Base-by-base conservation (phyloP, 2,329 filamentous ascomycete species). In the Claviceps humidiphila region DNA sequence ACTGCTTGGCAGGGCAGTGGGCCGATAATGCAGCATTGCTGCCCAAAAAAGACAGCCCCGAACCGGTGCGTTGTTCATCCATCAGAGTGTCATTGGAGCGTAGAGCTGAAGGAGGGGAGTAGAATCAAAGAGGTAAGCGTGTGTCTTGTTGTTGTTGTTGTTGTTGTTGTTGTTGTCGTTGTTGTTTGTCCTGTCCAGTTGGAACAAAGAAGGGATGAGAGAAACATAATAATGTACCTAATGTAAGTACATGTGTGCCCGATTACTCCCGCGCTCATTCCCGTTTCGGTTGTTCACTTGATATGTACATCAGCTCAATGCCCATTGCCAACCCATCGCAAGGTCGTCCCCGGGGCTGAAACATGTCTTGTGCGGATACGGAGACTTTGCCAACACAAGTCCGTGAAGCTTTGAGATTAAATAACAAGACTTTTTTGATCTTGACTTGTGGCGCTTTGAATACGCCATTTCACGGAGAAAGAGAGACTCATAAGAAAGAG, bases 21-120 rank as follows among this genome's bases (percentile, higher is more conserved):
- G 50, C 47, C 53, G 34, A 47, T 13, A 17, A 7, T 38, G 40
- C 37, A 14, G 53, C 53, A 52, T 52, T 54, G 53, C 50, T 54
- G 53, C 53, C 53, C 47, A 54, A 51, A 39, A 46, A 11, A 17
- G 26, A 13, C 14, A 30, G n/a, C 41, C 17, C 8, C 17, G 14
- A 22, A 42, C 8, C 30, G 30, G 30, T 34, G 30, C 30, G 30
- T 34, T 34, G 30, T 34, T 34, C 30, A 11, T 34, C 9, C 30
- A 34, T 34, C 30, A 34, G 30, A 34, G 30, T 11, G 30, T 1
- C 17, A 24, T 45, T 37, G 47, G 20, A 49, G 20, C 20, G 42
- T 4, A 34, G 9, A 34, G 30, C 30, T 11, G 9, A 34, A 34
- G 30, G 9, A 11, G 30, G 30, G 30, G 30, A 34, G 30, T 11